Percentiles rank a stretch among this genome's conserved stretches.
Conservation (phyloP, 2,329 filamentous ascomycete genomes). For the Colletotrichum tofieldiae region DNA sequence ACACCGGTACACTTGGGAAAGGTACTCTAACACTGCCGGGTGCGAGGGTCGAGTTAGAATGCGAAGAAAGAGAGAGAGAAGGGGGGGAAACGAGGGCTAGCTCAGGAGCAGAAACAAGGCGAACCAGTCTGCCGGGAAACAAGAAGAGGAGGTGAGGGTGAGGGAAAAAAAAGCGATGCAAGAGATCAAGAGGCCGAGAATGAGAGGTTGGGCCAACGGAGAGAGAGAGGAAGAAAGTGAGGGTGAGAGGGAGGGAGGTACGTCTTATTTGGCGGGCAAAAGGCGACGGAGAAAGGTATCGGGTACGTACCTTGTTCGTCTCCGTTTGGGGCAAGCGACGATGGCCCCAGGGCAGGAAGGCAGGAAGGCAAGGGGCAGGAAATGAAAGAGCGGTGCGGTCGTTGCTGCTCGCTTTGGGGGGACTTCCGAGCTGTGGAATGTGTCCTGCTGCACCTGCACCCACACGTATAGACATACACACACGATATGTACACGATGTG, state of each 20-base stretch:
- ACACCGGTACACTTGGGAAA: slow-evolving; percentile 7
- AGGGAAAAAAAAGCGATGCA: slow-evolving; percentile 2
- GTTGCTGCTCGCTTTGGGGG: not conserved
- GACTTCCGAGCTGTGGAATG: not conserved
- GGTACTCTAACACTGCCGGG: not conserved
- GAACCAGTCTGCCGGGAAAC: slow-evolving; percentile 21
- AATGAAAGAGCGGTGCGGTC: slow-evolving; percentile 13
- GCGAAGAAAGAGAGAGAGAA: slow-evolving; percentile 2
- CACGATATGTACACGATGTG: not conserved
- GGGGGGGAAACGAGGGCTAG: slow-evolving; percentile 17
- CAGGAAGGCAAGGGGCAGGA: slow-evolving; percentile 2
- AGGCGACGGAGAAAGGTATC: slow-evolving; percentile 20
- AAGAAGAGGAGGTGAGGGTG: slow-evolving; percentile 24
- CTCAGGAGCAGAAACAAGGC: slow-evolving; percentile 35
- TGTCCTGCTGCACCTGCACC: slow-evolving; percentile 4
- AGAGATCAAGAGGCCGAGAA: not conserved
- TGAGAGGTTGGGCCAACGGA: slow-evolving; percentile 10
- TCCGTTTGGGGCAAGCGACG: slow-evolving; percentile 10
- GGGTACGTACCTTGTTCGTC: slow-evolving; percentile 10
- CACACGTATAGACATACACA: not conserved
- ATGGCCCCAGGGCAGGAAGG: not conserved
- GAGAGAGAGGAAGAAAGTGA: not conserved
- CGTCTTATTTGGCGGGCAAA: slow-evolving; percentile 25
- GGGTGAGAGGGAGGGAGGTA: slow-evolving; percentile 2
- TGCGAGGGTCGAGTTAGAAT: slow-evolving; percentile 21